Base-by-base conservation (phyloP, 2,329 filamentous ascomycete species). In the Neopestalotiopsis sp. region DNA sequence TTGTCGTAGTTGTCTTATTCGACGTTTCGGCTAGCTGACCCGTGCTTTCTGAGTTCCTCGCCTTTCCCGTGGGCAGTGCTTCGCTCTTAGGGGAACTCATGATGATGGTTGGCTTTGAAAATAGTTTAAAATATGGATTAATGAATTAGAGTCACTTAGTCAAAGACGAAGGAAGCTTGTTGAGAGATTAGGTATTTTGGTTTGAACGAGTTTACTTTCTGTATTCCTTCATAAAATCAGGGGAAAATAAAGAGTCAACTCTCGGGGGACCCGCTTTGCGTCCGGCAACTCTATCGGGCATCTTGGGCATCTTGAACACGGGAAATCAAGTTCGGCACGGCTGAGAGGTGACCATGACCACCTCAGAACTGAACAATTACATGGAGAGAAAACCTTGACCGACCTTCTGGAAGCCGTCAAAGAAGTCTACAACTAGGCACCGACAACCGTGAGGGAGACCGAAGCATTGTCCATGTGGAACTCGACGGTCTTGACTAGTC, bases 401-500 rank as follows among this genome's bases (percentile, higher is more conserved):
- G 30, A 34, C n/a, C 57, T 34, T 30, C 57, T 59, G 24, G 57
- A 30, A 59, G 57, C 57, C 57, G 57, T 59, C 12, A 10, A 30
- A 34, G 57, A 59, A 30, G n/a, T 30, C 10, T 30, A 2, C 30
- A 30, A 6, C 6, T 24, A 17, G 57, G 24, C 30, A 42, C 59
- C 59, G 59, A 62, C 17, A 62, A 62, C 59, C 59, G 59, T 17
- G 14, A 62, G 34, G 34, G 34, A 38, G 34, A 10, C 34, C 34
- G 10, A 38, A 13, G 34, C 45, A 53, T 20, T 53, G 45, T 17
- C 45, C 45, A 53, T 53, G 59, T 62, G 32, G 59, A 38, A 40
- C 59, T 20, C 20, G n/a, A 40, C 28, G 14, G 59, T 62, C 5
- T 40, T 10, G 59, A 40, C 10, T 20, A 20, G 32, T 17, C 59